Evolutionary conservation across 169 alveolate species (phyloP).

Genomic region (Eimeria falciformis): DNA sequence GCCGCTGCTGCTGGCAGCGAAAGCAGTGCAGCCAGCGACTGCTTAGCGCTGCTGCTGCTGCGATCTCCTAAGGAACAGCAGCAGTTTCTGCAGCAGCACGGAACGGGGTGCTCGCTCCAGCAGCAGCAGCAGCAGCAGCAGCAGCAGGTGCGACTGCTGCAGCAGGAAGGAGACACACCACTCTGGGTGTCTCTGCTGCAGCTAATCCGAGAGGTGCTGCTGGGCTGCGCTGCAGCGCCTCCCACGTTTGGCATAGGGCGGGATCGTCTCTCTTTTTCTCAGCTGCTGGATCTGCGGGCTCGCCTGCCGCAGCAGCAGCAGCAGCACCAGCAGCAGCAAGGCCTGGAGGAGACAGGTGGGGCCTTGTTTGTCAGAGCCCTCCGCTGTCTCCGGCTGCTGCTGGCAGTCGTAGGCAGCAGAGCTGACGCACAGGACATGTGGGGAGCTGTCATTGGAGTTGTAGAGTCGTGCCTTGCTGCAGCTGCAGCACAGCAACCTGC

Average conservation of each 20-base stretch:
- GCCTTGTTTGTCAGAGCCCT: slow-evolving; percentile 46
- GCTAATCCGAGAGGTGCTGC: slow-evolving; percentile 56
- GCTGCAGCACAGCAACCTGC: slow-evolving; percentile 59
- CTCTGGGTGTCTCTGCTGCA: slow-evolving; percentile 60
- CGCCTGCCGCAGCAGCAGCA: slow-evolving; percentile 55
- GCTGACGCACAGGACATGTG: slow-evolving; percentile 53
- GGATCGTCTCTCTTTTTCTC: neutral
- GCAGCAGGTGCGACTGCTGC: slow-evolving; percentile 50
- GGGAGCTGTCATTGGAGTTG: slow-evolving; percentile 62
- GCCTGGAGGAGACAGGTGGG: slow-evolving; percentile 30
- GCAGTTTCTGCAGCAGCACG: slow-evolving; percentile 53
- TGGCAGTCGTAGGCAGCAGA: slow-evolving; percentile 50
- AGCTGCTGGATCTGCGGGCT: slow-evolving; percentile 26
- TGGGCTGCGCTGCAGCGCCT: neutral
- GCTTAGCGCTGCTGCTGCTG: slow-evolving; percentile 35
- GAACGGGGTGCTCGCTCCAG: neutral
- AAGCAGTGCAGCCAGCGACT: slow-evolving; percentile 39
- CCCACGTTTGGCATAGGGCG: neutral
- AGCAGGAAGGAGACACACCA: slow-evolving; percentile 33
- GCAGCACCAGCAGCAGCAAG: slow-evolving; percentile 73
- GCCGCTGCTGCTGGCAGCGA: slow-evolving; percentile 54
- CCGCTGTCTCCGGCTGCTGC: slow-evolving; percentile 70
- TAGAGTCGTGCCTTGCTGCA: slow-evolving; percentile 1
- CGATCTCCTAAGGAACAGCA: slow-evolving; percentile 41
- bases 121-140: slow-evolving; percentile 35